phyloP scores from a whole-genome alignment of 345 rosid species.

The Salix arbutifolia region DNA sequence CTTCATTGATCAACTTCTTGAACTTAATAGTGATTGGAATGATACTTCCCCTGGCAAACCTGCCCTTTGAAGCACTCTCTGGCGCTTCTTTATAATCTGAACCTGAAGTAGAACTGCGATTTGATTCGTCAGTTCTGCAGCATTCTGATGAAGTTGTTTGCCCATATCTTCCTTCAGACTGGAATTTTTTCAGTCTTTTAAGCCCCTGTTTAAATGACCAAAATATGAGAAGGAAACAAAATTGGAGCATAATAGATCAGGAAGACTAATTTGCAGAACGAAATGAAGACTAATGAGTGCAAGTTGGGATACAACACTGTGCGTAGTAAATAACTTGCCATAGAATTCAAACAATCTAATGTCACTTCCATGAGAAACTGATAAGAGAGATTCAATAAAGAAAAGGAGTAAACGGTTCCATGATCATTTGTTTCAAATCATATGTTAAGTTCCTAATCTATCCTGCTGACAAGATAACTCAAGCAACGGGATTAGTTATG shows the following conservation, averaged over 20 bases:
- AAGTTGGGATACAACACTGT: background rate
- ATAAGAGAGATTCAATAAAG: background rate
- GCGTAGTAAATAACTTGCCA: background rate
- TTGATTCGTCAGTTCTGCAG: conserved; percentile 31
- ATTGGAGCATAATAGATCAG: no score
- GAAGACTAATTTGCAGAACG: background rate
- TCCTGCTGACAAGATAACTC: no score
- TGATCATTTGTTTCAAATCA: no score
- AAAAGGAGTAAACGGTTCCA: no score
- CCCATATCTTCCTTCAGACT: conserved; percentile 36
- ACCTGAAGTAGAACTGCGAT: background rate
- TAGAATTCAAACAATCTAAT: background rate
- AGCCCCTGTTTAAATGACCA: conserved; percentile 36
- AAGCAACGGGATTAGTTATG: no score
- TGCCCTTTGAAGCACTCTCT: conserved; percentile 28
- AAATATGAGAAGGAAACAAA: background rate
- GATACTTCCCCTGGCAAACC: conserved; percentile 30
- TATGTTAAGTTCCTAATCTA: no score
- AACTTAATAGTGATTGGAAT: conserved; percentile 47
- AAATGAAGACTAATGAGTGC: background rate
- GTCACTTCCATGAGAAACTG: background rate
- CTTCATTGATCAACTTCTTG: conserved; percentile 38
- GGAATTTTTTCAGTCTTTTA: conserved; percentile 59
- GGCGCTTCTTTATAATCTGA: conserved; percentile 31
- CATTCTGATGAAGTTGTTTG: conserved; percentile 24